These are phyloP conservation scores for Moelleriella libera DNA, from an alignment of 2,329 filamentous ascomycete genomes.

Conservation along the genomic window DNA sequence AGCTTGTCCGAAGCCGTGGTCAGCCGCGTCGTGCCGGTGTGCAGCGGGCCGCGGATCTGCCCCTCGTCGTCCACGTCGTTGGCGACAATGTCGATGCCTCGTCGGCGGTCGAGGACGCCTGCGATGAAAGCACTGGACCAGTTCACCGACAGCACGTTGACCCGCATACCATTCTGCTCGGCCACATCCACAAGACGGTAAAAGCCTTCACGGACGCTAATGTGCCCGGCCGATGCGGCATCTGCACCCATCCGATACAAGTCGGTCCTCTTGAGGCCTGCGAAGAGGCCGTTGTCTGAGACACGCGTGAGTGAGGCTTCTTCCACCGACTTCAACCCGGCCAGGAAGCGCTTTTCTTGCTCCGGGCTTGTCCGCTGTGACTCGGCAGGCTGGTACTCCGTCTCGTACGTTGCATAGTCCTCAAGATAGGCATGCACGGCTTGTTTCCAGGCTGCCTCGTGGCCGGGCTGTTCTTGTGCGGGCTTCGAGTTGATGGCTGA, in stretches of 20 bases:
- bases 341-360: constrained; percentile 28
- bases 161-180: constrained; percentile 17
- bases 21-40: constrained; percentile 11
- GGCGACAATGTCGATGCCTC: constrained; percentile 22
- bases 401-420: constrained; percentile 24
- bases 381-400: constrained; percentile 17
- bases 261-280: constrained; percentile 16
- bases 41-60: constrained; percentile 24
- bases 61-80: constrained; percentile 28
- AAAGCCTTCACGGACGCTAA: constrained; percentile 27
- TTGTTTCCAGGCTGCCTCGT: constrained; percentile 26
- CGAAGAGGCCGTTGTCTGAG: constrained; percentile 28
- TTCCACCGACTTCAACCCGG: constrained; percentile 29
- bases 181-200: constrained; percentile 14
- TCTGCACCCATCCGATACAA: constrained; percentile 23
- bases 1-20: constrained; percentile 32
- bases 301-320: constrained; percentile 29
- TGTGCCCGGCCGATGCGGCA: constrained; percentile 16
- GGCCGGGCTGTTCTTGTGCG: constrained; percentile 10
- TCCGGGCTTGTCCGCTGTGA: constrained; percentile 17
- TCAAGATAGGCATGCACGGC: constrained; percentile 30
- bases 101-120: constrained; percentile 24
- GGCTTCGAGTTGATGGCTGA: constrained; percentile 23
- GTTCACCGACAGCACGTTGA: constrained; percentile 35
- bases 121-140: constrained; percentile 34